Base-by-base conservation (phyloP, 495 filamentous ascomycete species). In the Aspergillus bertholletiae region DNA sequence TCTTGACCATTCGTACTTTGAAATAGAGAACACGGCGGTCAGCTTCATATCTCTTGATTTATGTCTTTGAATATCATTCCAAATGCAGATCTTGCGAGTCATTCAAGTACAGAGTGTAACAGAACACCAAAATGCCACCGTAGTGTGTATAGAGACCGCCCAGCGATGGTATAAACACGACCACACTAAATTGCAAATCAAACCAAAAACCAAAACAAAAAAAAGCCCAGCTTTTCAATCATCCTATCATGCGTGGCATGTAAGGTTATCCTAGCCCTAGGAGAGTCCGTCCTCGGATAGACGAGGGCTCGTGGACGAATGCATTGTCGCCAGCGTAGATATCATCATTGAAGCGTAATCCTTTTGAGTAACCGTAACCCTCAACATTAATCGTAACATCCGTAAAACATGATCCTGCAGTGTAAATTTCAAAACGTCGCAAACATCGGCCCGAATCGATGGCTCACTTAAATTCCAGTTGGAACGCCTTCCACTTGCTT, bases 401-500 rank as follows among this genome's bases (percentile, higher is more conserved):
- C 69, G 61, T 75, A 65, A 72, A 62, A 50, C 62, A 67, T 57
- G 61, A 35, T 49, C 40, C 37, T 3, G 39, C 43, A 43, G 13
- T 26, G 28, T 30, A 30, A 37, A 24, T 30, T 32, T 18, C 9
- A 22, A 43, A 12, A 51, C 8, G n/a, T n/a, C n/a, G n/a, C 7
- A n/a, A 44, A 49, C 21, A 22, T 18, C 18, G n/a, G n/a, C n/a
- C n/a, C n/a, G 21, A 9, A 37, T n/a, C 18, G 15, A 50, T 21
- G 39, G 40, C 58, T 80, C 66, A 81, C 54, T 74, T 75, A 28
- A 82, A 66, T 35, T 82, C 78, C 44, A 82, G 56, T 53, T 80
- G 78, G 59, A 82, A 81, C 37, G 77, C 66, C 53, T 80, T 82
- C 71, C 77, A 82, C 55, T 75, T 74, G n/a, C 74, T 70, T 5